Percentiles rank a stretch among this genome's conserved stretches.
Conservation (phyloP, 2,329 filamentous ascomycete genomes). For the Cyphellophora europaea region DNA sequence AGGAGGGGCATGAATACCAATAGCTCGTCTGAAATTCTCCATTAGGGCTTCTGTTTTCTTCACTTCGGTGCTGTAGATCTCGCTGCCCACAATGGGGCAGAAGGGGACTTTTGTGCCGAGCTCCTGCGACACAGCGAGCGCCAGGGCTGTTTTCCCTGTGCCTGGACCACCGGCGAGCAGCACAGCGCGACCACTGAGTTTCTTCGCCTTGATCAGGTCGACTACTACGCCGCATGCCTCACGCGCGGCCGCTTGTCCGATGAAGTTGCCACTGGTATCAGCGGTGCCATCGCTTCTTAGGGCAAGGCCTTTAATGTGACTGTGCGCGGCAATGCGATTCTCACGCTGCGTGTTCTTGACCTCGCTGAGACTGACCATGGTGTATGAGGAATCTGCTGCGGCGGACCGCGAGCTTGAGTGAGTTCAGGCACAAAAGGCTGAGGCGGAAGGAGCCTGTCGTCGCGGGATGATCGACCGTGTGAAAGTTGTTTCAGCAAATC, state of each 20-base stretch:
- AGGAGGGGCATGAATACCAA: slow-evolving; percentile 49
- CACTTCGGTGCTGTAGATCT: slow-evolving; percentile 95
- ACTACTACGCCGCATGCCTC: slow-evolving; percentile 94
- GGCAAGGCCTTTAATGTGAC: slow-evolving; percentile 93
- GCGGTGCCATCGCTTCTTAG: slow-evolving; percentile 77
- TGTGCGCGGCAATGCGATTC: slow-evolving; percentile 91
- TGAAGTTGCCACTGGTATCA: slow-evolving; percentile 69
- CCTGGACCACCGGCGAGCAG: slow-evolving; percentile 88
- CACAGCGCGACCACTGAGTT: slow-evolving; percentile 93
- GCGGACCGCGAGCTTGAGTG: no score
- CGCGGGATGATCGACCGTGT: no score
- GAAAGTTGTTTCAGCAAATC: no score
- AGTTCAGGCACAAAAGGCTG: no score
- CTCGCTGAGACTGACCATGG: slow-evolving; percentile 84
- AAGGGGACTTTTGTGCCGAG: slow-evolving; percentile 97
- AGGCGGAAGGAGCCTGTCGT: no score
- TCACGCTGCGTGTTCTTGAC: slow-evolving; percentile 91
- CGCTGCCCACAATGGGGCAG: slow-evolving; percentile 94
- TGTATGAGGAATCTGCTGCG: slow-evolving; percentile 10
- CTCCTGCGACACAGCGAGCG: slow-evolving; percentile 91
- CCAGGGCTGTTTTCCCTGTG: slow-evolving; percentile 94
- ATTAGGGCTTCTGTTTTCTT: slow-evolving; percentile 99
- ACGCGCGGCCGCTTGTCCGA: slow-evolving; percentile 78
- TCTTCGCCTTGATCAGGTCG: slow-evolving; percentile 89
- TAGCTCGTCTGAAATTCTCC: slow-evolving; percentile 97